These are phyloP conservation scores for Deuterostichococcus epilithicus DNA, from an alignment of 139 green algal genomes.

Conservation along the genomic window DNA sequence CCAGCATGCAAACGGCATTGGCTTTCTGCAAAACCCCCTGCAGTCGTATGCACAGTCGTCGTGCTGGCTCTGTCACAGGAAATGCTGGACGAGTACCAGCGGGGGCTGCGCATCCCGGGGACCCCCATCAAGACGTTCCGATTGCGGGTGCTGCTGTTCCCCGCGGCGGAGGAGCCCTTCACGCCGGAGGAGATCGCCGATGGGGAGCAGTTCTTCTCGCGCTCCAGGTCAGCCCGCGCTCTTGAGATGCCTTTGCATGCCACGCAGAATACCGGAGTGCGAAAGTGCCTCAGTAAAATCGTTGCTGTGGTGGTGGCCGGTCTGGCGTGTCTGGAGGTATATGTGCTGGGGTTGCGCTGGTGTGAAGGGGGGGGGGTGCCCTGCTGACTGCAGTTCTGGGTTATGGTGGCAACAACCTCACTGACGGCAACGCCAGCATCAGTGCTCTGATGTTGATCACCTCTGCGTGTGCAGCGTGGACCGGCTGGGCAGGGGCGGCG, in stretches of 20 bases:
- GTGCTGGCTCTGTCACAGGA: conserved; percentile 41
- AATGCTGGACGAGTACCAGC: conserved; percentile 67
- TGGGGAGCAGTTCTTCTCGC: neutral
- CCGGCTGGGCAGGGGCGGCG: too few relatives aligned
- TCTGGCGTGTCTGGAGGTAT: too few relatives aligned
- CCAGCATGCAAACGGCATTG: neutral
- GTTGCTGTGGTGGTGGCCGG: too few relatives aligned
- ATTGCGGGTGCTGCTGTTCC: conserved; percentile 19
- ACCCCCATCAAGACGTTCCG: conserved; percentile 19
- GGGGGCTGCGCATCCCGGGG: conserved; percentile 41
- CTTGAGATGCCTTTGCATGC: too few relatives aligned
- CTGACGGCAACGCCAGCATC: too few relatives aligned
- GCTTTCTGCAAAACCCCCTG: neutral
- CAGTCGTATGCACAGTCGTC: neutral
- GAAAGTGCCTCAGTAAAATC: too few relatives aligned
- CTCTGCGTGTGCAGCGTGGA: neutral
- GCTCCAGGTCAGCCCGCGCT: neutral
- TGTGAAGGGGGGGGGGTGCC: too few relatives aligned
- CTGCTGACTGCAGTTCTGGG: too few relatives aligned
- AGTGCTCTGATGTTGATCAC: conserved; percentile 4
- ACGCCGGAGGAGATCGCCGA: conserved; percentile 24
- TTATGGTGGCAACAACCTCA: too few relatives aligned
- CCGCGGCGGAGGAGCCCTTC: conserved; percentile 39
- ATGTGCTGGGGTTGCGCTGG: too few relatives aligned
- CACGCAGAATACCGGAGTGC: too few relatives aligned